Conservation (phyloP, 169 alveolate species). For the Plasmodium knowlesi region DNA sequence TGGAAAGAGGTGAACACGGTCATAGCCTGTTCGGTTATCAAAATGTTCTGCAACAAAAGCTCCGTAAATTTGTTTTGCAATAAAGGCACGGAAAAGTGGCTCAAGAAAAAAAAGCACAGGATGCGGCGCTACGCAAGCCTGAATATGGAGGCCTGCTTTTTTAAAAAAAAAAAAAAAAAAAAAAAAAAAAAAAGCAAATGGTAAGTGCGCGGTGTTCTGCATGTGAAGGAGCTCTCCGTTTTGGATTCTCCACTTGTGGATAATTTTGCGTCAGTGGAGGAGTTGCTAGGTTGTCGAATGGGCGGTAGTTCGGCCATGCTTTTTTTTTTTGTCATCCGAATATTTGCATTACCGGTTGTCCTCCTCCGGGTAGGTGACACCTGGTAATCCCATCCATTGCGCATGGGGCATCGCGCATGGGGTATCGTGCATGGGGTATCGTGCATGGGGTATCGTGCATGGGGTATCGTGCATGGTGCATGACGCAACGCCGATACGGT, state of each 20-base stretch:
- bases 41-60: neutral
- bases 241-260: neutral
- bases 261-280: neutral
- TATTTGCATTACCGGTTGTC: too few species aligned
- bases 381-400: neutral
- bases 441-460: neutral
- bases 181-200: neutral
- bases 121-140: neutral
- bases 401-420: neutral
- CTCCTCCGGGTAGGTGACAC: too few species aligned
- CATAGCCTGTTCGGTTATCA: neutral
- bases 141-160: neutral
- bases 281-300: neutral
- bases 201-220: neutral
- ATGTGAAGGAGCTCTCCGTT: too few species aligned
- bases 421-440: neutral
- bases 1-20: neutral
- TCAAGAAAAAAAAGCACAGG: neutral
- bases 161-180: too few species aligned
- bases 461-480: too few species aligned
- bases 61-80: neutral
- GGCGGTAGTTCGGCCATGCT: neutral
- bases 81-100: neutral
- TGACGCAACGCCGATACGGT: too few species aligned
- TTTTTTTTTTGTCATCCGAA: neutral